Percentiles rank a stretch among this genome's conserved stretches.
phyloP scores from a whole-genome alignment of 164 flowering plant genomes.

The Tetracentron sinense region DNA sequence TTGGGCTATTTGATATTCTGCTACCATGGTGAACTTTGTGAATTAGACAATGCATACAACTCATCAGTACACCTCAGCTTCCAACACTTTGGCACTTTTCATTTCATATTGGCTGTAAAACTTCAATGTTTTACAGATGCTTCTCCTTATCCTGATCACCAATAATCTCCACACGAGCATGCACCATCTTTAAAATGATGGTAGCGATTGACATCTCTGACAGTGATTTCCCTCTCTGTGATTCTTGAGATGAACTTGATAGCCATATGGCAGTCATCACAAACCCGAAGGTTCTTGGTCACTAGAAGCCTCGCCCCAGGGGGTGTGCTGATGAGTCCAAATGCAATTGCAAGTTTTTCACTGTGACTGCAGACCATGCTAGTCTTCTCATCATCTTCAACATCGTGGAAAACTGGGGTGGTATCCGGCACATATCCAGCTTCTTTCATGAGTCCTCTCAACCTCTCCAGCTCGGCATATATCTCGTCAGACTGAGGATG shows the following conservation, averaged over 20 bases:
- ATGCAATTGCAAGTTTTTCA: constrained; percentile 48
- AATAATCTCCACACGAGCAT: constrained; percentile 49
- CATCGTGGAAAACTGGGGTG: constrained; percentile 43
- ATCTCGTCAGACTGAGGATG: constrained; percentile 38
- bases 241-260: constrained; percentile 46
- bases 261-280: constrained; percentile 54
- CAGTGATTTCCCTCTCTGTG: constrained; percentile 36
- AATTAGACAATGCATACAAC: too few relatives aligned
- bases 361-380: constrained; percentile 41
- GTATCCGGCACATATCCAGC: constrained; percentile 44
- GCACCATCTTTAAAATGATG: constrained; percentile 47
- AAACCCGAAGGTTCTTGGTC: constrained; percentile 45
- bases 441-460: constrained; percentile 29
- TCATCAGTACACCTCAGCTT: too few relatives aligned
- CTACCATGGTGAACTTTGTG: too few relatives aligned
- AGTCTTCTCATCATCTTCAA: constrained; percentile 51
- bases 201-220: constrained; percentile 49
- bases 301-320: constrained; percentile 37
- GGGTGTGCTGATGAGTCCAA: constrained; percentile 46
- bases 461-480: constrained; percentile 34
- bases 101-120: too few relatives aligned
- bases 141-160: constrained; percentile 41
- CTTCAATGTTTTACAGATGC: too few relatives aligned
- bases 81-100: too few relatives aligned
- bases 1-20: too few relatives aligned